These are phyloP conservation scores for Chenopodium album DNA, from an alignment of 148 eudicot genomes.

Conservation along the genomic window DNA sequence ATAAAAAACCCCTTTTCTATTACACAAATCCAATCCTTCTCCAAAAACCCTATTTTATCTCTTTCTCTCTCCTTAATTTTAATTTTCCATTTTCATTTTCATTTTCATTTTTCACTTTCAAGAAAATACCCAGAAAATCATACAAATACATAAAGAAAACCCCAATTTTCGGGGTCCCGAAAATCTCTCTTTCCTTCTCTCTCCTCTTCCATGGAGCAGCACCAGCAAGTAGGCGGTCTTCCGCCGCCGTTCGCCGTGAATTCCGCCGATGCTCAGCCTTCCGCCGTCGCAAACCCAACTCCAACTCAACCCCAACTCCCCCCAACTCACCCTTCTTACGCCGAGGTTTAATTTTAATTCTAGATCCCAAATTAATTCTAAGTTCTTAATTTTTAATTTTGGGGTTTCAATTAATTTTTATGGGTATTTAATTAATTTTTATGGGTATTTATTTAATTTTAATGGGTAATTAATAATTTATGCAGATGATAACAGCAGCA, in stretches of 20 bases:
- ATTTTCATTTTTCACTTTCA: not conserved
- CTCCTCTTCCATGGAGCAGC: conserved; percentile 28
- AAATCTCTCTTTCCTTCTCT: not conserved
- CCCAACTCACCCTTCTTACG: conserved; percentile 39
- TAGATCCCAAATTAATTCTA: not conserved
- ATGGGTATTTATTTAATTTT: not conserved
- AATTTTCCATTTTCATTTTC: not conserved
- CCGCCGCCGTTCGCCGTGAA: conserved; percentile 8
- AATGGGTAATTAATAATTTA: not conserved
- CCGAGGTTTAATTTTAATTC: conserved; percentile 24
- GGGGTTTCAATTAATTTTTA: not conserved
- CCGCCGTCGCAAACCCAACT: conserved; percentile 16
- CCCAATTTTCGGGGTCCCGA: not conserved
- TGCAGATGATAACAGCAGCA: conserved; percentile 67
- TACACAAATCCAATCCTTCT: not conserved
- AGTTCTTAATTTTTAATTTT: not conserved
- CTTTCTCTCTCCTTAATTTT: not conserved
- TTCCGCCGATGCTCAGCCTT: conserved; percentile 10
- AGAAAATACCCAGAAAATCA: not conserved
- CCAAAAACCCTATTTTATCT: conserved; percentile 2
- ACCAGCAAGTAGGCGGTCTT: not conserved
- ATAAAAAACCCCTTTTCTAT: too few species aligned
- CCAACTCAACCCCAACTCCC: conserved; percentile 13
- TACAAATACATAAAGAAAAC: not conserved
- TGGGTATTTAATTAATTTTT: not conserved